phyloP scores from a whole-genome alignment of 129 eudicot species.

The Deinandra increscens region DNA sequence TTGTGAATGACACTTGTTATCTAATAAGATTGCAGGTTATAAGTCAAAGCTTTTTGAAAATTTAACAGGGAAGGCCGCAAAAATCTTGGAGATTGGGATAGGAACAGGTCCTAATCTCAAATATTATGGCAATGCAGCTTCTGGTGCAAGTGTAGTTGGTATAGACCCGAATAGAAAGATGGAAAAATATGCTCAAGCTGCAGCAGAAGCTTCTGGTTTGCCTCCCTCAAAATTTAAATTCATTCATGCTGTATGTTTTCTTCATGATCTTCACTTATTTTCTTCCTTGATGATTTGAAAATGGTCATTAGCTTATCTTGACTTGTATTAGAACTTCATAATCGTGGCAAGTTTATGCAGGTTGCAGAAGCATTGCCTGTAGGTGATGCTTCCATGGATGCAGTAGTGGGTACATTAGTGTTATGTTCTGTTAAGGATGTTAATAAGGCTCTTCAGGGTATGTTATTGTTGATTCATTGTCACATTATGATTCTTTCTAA shows the following conservation, averaged over 20 bases:
- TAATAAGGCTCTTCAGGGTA: conserved; percentile 72
- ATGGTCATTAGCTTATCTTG: background rate
- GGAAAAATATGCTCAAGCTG: conserved; percentile 76
- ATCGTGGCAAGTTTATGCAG: conserved; percentile 39
- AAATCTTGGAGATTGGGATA: conserved; percentile 75
- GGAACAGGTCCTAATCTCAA: conserved; percentile 95
- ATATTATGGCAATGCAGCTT: conserved; percentile 46
- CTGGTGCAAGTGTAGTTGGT: conserved; percentile 52
- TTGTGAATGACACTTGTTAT: conserved; percentile 22
- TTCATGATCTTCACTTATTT: no score
- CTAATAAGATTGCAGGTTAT: conserved; percentile 74
- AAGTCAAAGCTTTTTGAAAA: conserved; percentile 66
- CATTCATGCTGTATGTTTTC: conserved; percentile 59
- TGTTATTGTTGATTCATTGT: conserved; percentile 15
- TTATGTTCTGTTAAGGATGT: conserved; percentile 87
- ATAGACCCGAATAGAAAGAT: conserved; percentile 83
- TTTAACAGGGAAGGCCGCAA: conserved; percentile 55
- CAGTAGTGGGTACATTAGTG: conserved; percentile 89
- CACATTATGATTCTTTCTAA: background rate
- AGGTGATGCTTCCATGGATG: conserved; percentile 82
- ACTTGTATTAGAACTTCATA: background rate
- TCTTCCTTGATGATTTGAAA: no score
- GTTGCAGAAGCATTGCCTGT: conserved; percentile 88
- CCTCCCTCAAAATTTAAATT: conserved; percentile 53
- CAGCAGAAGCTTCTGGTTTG: conserved; percentile 63